Conservation (phyloP, 2,329 filamentous ascomycete genomes). For the Penicillium sp. region DNA sequence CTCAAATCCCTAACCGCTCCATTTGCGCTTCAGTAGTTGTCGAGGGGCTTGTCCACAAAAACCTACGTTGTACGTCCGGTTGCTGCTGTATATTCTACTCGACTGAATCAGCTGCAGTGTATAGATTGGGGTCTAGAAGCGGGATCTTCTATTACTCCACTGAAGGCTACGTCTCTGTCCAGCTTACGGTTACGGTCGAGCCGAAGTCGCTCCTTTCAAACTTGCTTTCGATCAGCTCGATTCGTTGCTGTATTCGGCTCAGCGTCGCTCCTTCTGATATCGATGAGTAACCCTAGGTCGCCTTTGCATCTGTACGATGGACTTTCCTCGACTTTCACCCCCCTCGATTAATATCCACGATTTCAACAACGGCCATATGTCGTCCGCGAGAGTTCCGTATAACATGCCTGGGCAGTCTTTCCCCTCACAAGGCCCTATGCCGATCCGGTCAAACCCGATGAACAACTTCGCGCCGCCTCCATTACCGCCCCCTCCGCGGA, state of each 20-base stretch:
- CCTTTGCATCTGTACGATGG: slow-evolving; percentile 45
- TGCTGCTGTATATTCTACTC: background rate
- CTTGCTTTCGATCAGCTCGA: slow-evolving; percentile 6
- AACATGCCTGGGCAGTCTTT: slow-evolving; percentile 48
- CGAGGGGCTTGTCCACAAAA: slow-evolving; percentile 7
- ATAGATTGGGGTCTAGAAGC: slow-evolving; percentile 23
- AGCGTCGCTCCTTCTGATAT: slow-evolving; percentile 13
- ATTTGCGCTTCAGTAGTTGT: slow-evolving; percentile 2
- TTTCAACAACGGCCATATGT: slow-evolving; percentile 39
- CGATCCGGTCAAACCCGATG: slow-evolving; percentile 63
- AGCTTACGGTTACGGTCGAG: slow-evolving; percentile 3
- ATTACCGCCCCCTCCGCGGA: slow-evolving; percentile 67
- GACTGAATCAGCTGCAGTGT: slow-evolving; percentile 4
- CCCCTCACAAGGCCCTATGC: slow-evolving; percentile 60
- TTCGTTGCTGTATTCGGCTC: slow-evolving; percentile 3
- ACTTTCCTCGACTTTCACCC: slow-evolving; percentile 47
- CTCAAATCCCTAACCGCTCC: slow-evolving; percentile 2
- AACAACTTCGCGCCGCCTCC: slow-evolving; percentile 61
- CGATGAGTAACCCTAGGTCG: slow-evolving; percentile 27
- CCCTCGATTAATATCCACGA: slow-evolving; percentile 51
- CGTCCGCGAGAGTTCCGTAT: slow-evolving; percentile 43
- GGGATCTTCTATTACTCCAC: slow-evolving; percentile 26
- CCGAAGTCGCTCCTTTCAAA: slow-evolving; percentile 15
- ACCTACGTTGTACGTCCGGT: background rate
- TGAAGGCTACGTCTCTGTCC: slow-evolving; percentile 7